Evolutionary conservation across 2,329 filamentous ascomycete species (phyloP).

Genomic region (Lecanicillium sp.): DNA sequence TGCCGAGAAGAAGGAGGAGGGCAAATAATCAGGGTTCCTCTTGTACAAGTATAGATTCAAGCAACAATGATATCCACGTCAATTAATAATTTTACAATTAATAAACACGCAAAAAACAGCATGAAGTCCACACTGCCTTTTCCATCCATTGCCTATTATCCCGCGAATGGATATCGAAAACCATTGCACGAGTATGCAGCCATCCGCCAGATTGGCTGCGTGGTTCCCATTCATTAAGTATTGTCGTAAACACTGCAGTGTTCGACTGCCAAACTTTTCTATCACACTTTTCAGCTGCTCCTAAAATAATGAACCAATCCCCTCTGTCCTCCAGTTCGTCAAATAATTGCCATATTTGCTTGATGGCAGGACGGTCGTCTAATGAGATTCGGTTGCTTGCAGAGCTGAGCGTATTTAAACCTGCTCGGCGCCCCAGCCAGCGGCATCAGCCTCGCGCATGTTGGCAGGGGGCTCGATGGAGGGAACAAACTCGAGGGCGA

Average conservation of each 20-base stretch:
- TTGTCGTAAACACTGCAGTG: neutral
- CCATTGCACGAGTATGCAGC: neutral
- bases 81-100: neutral
- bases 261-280: neutral
- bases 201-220: neutral
- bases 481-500: constrained; percentile 67
- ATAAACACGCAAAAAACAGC: neutral
- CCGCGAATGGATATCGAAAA: neutral
- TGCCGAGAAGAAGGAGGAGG: constrained; percentile 18
- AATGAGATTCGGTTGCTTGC: neutral
- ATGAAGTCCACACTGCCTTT: neutral
- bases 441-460: constrained; percentile 68
- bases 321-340: too few species aligned
- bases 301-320: too few species aligned
- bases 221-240: neutral
- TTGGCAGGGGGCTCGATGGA: constrained; percentile 75
- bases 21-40: neutral
- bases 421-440: constrained; percentile 72
- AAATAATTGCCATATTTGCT: too few species aligned
- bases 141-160: constrained; percentile 1
- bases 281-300: neutral
- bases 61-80: constrained; percentile 4
- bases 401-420: constrained; percentile 42
- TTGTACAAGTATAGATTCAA: too few species aligned
- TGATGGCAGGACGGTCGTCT: too few species aligned